Percentiles rank a stretch among this genome's conserved stretches.
Evolutionary conservation across 1,284 basidiomycete species (phyloP).

Genomic region (Leccinum solheimii): DNA sequence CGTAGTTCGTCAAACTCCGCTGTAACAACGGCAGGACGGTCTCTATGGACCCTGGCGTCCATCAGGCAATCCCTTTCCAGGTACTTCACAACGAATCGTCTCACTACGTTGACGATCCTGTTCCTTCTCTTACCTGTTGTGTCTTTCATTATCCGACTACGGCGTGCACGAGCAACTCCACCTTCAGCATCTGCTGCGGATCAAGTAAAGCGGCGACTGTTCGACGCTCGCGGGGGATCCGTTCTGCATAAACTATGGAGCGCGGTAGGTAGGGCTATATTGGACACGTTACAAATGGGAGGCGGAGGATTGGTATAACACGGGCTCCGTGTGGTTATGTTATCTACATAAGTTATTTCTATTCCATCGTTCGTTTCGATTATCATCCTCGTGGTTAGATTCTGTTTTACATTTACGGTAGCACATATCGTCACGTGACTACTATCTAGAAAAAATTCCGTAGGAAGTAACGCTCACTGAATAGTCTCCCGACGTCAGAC

Average conservation of each 20-base stretch:
- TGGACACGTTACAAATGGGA: slow-evolving; percentile 73
- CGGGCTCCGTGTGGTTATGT: not conserved
- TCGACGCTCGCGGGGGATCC: slow-evolving; percentile 38
- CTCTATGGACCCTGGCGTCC: slow-evolving; percentile 46
- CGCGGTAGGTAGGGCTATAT: slow-evolving; percentile 54
- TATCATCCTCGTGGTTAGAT: slow-evolving; percentile 1
- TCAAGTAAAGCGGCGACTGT: slow-evolving; percentile 56
- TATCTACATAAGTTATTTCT: slow-evolving; percentile 18
- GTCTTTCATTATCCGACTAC: slow-evolving; percentile 54
- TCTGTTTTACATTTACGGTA: not conserved
- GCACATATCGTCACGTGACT: slow-evolving; percentile 24
- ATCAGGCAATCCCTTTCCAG: slow-evolving; percentile 47
- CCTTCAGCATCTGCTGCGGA: slow-evolving; percentile 47
- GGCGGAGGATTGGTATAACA: slow-evolving; percentile 66
- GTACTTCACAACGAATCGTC: slow-evolving; percentile 46
- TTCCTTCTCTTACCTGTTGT: slow-evolving; percentile 62
- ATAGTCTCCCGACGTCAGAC: slow-evolving; percentile 2
- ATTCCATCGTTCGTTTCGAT: slow-evolving; percentile 8
- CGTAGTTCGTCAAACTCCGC: slow-evolving; percentile 26
- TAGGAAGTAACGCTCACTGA: not conserved
- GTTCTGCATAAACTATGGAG: slow-evolving; percentile 51
- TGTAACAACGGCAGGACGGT: slow-evolving; percentile 30
- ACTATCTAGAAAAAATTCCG: slow-evolving; percentile 7
- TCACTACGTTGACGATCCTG: slow-evolving; percentile 53
- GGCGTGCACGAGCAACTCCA: slow-evolving; percentile 35